phyloP scores from a whole-genome alignment of 352 stramenopile species.

The Phytopythium cucurbitacearum region DNA sequence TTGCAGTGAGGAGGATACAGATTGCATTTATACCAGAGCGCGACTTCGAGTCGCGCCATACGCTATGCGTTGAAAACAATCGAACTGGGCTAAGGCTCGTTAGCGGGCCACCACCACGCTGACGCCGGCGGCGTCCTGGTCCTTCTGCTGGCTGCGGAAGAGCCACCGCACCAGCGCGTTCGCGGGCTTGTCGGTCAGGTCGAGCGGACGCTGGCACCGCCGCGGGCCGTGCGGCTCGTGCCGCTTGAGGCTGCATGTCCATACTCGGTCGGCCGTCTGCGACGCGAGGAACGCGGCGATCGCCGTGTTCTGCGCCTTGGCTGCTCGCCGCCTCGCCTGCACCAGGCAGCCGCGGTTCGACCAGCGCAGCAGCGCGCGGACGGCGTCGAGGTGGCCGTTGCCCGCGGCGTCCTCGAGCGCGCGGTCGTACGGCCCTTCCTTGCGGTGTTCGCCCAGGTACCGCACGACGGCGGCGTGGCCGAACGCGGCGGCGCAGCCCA shows the following conservation, averaged over 20 bases:
- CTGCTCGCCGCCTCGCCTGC: constrained; percentile 23
- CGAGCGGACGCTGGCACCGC: constrained; percentile 12
- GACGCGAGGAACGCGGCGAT: constrained; percentile 22
- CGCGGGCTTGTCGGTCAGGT: too few species aligned
- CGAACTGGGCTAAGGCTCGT: too few species aligned
- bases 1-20: too few species aligned
- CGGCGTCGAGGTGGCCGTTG: constrained; percentile 24
- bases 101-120: too few species aligned
- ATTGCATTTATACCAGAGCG: too few species aligned
- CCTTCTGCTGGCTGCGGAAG: too few species aligned
- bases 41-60: too few species aligned
- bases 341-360: constrained; percentile 24
- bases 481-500: constrained; percentile 21
- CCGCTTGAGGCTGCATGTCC: constrained; percentile 22
- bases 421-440: constrained; percentile 24
- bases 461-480: constrained; percentile 20
- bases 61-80: too few species aligned
- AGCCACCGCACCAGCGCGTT: too few species aligned
- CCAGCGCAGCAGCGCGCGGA: constrained; percentile 17
- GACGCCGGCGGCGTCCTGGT: too few species aligned
- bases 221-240: constrained; percentile 19
- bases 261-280: constrained; percentile 24
- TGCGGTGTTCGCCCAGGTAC: constrained; percentile 22
- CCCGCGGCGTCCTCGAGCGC: constrained; percentile 28
- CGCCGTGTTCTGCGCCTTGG: constrained; percentile 25